Evolutionary conservation across 805 yeast genomes (phyloP).

Genomic region (Nakazawaea populi): DNA sequence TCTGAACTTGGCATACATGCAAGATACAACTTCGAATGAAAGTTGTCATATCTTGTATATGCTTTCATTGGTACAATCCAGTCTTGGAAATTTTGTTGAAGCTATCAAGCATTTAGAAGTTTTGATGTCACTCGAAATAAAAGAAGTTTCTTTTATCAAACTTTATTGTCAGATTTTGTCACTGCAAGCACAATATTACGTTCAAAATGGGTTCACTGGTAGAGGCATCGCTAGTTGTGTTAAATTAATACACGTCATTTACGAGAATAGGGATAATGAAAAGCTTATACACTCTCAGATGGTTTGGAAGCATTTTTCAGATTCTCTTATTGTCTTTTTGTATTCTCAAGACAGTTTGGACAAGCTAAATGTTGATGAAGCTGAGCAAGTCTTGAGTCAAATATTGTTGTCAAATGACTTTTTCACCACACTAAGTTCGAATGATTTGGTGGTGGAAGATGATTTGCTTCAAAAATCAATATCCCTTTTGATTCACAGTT

Average conservation of each 20-base stretch:
- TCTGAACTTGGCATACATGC: constrained; percentile 15
- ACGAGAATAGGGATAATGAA: constrained; percentile 14
- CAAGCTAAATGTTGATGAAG: constrained; percentile 40
- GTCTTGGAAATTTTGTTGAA: constrained; percentile 58
- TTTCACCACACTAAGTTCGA: background rate
- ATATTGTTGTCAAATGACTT: constrained; percentile 7
- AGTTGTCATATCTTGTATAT: constrained; percentile 63
- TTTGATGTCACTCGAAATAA: constrained; percentile 36
- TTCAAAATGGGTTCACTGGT: constrained; percentile 58
- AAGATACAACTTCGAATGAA: constrained; percentile 35
- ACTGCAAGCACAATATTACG: constrained; percentile 44
- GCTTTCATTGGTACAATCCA: constrained; percentile 58
- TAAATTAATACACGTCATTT: constrained; percentile 28
- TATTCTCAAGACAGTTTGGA: constrained; percentile 47
- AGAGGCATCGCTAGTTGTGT: constrained; percentile 49
- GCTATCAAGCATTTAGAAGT: constrained; percentile 44
- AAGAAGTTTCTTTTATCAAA: constrained; percentile 32
- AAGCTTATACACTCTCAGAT: constrained; percentile 32
- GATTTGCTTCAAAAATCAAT: constrained; percentile 30
- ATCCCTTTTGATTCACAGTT: constrained; percentile 36
- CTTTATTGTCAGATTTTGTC: constrained; percentile 39
- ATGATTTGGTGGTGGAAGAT: constrained; percentile 16
- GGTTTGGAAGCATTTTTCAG: constrained; percentile 64
- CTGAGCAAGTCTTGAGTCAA: constrained; percentile 22
- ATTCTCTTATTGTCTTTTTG: constrained; percentile 48